A percentile compares a stretch with the other conserved stretches of the same genome.
Conservation (phyloP, 371 early-diverging fungal genomes). For the Saksenaea oblongispora region DNA sequence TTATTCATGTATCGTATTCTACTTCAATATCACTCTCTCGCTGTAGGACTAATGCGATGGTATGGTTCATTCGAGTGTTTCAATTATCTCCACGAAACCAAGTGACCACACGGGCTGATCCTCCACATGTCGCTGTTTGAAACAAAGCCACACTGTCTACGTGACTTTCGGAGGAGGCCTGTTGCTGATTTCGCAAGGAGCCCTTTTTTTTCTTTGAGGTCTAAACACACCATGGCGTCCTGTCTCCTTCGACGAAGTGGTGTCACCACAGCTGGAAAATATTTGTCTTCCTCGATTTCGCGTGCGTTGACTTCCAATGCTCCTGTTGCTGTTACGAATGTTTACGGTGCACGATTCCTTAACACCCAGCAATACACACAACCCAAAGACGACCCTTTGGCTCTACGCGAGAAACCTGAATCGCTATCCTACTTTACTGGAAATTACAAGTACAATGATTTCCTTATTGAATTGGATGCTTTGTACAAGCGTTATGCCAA, state of each 20-base stretch:
- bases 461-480: slow-evolving; percentile 71
- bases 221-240: neutral
- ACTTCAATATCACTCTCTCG: too few relatives aligned
- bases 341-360: neutral
- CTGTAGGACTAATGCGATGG: too few relatives aligned
- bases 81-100: too few relatives aligned
- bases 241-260: slow-evolving; percentile 2
- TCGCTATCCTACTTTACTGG: slow-evolving; percentile 89
- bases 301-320: neutral
- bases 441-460: slow-evolving; percentile 78
- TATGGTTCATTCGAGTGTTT: too few relatives aligned
- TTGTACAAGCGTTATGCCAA: slow-evolving; percentile 54
- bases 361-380: slow-evolving; percentile 5
- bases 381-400: slow-evolving; percentile 27
- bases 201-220: neutral
- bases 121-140: neutral
- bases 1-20: too few relatives aligned
- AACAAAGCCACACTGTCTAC: neutral
- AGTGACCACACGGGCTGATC: too few relatives aligned
- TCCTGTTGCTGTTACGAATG: neutral
- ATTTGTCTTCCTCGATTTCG: neutral
- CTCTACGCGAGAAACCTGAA: slow-evolving; percentile 58
- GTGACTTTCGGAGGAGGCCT: neutral
- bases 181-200: neutral
- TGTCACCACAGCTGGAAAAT: neutral